Base-by-base conservation (phyloP, 129 eudicot species). In the sunflower (Helianthus annuus) region DNA sequence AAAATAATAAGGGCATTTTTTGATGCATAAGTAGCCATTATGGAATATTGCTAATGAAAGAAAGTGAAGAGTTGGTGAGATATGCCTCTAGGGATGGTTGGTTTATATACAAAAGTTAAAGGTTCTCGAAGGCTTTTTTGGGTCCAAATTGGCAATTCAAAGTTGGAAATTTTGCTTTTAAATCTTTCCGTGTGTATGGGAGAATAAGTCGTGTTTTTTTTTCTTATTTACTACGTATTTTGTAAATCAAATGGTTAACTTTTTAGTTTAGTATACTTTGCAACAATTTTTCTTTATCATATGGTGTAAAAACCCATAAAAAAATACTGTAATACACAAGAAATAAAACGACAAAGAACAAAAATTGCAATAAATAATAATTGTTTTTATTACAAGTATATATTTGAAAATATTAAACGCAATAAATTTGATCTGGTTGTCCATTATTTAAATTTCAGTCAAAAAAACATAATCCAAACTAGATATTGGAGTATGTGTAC, bases 21-120 rank as follows among this genome's bases (percentile, higher is more conserved):
- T 11, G 67, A 68, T 48, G 53, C 0, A 46, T 29, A 14, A 56
- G 59, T 76, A 3, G 75, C 73, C 81, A 80, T 73, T 68, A n/a
- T 66, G n/a, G 39, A 8, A 27, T 46, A 10, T 40, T 42, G 78
- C 24, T 38, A 64, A 9, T 6, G 48, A 24, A 34, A 52, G 55
- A 12, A 51, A 19, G 45, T 7, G 36, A 27, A 27, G 22, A 19
- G 0, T 19, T 19, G 22, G 22, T 76, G 74, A 42, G 48, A 3
- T 67, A 57, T 67, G 52, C 14, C 16, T 76, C 1, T 45, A 27
- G 39, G 42, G 34, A 1, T 55, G 19, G 39, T 15, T 76, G 80
- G 74, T 46, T 76, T 60, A 72, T 72, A 46, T 48, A 48, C 36
- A 42, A 68, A 24, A 0, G 2, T 5, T 46, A 72, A 46, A 29